Evolutionary conservation across 208 protist genomes (phyloP).

Genomic region (Trypanosoma conorhini): DNA sequence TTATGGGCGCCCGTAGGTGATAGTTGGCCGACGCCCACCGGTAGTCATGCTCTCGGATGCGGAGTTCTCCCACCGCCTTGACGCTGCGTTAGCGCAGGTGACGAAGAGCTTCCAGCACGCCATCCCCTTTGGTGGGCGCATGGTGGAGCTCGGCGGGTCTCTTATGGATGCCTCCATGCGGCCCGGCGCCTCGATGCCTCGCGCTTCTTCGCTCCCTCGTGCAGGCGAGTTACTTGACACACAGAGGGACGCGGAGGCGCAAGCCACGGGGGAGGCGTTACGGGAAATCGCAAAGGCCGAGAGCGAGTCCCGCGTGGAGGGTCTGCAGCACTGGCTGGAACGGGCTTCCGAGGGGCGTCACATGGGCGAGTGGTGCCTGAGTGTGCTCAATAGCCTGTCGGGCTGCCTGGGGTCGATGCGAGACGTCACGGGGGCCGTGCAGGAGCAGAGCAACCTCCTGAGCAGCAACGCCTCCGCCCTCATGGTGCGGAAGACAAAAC

Average conservation of each 20-base stretch:
- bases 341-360: conserved; percentile 38
- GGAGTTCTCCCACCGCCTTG: conserved; percentile 36
- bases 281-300: conserved; percentile 27
- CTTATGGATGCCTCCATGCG: not conserved
- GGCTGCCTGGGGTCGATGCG: conserved; percentile 59
- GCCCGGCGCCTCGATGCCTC: conserved; percentile 1
- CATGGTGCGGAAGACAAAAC: conserved; percentile 69
- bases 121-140: conserved; percentile 31
- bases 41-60: conserved; percentile 26
- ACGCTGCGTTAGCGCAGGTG: conserved; percentile 50
- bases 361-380: conserved; percentile 51
- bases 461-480: conserved; percentile 74
- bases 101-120: conserved; percentile 51
- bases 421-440: conserved; percentile 64
- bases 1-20: not conserved
- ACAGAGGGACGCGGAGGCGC: conserved; percentile 2
- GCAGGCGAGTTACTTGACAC: not conserved
- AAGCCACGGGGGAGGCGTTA: conserved; percentile 17
- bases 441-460: conserved; percentile 75
- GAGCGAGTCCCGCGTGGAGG: conserved; percentile 50
- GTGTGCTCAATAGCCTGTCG: conserved; percentile 42
- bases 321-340: conserved; percentile 44
- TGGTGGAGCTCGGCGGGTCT: conserved; percentile 3
- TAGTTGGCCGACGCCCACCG: not conserved
- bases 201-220: not conserved